These are phyloP conservation scores for Cyberlindnera petersonii DNA, from an alignment of 805 yeast genomes.

Conservation along the genomic window DNA sequence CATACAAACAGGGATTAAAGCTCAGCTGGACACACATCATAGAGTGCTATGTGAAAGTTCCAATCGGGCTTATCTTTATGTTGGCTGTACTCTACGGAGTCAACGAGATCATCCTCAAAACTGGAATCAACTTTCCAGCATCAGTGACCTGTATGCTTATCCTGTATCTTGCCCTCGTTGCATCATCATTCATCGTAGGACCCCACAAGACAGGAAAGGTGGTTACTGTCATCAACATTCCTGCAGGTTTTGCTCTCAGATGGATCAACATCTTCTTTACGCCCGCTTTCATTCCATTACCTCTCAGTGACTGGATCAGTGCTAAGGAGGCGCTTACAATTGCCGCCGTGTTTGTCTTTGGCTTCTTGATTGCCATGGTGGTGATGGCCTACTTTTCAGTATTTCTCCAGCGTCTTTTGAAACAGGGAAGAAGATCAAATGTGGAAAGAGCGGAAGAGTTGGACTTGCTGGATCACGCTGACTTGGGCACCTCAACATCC, in stretches of 20 bases:
- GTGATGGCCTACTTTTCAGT: conserved; percentile 47
- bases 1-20: conserved; percentile 24
- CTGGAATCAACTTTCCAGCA: conserved; percentile 54
- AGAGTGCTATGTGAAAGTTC: conserved; percentile 22
- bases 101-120: conserved; percentile 25
- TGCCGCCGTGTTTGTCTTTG: conserved; percentile 68
- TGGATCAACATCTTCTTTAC: conserved; percentile 81
- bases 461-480: conserved; percentile 6
- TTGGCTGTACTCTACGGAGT: conserved; percentile 24
- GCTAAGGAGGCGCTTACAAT: conserved; percentile 68
- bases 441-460: conserved; percentile 32
- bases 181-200: conserved; percentile 36
- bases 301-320: conserved; percentile 60
- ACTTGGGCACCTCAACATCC: conserved; percentile 12
- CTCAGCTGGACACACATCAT: conserved; percentile 20
- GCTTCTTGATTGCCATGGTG: conserved; percentile 51
- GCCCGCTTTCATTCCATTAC: conserved; percentile 71
- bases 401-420: conserved; percentile 33
- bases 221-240: conserved; percentile 44
- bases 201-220: conserved; percentile 28
- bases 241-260: conserved; percentile 62
- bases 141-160: conserved; percentile 69
- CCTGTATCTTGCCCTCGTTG: conserved; percentile 44
- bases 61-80: conserved; percentile 23
- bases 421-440: conserved; percentile 19